Base-by-base conservation (phyloP, 164 flowering plant genomes). In the Aristolochia fimbriata region DNA sequence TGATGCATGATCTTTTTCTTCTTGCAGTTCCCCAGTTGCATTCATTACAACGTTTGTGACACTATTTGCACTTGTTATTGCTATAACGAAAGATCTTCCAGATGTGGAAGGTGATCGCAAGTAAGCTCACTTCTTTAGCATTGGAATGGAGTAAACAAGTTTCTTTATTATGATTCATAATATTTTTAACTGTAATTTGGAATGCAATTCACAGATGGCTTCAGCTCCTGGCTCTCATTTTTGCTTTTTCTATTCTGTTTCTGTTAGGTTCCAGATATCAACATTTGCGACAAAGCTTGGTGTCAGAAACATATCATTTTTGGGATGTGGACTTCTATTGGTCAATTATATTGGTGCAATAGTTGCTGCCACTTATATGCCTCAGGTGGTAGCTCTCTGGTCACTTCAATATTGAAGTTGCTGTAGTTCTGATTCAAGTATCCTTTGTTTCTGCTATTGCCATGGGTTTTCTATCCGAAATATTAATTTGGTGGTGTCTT, bases 51-150 rank as follows among this genome's bases (percentile, higher is more conserved):
- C 81, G 43, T 94, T 90, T 73, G 97, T 91, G 47, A 90, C 96
- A 24, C 15, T 94, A 61, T 94, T 94, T 80, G 99, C 99, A 1
- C 71, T 94, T 73, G 97, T 88, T 58, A 94, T 94, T 71, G 99
- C 99, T 57, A 84, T 94, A 64, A 94, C 99, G 21, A 94, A 94
- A 73, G 99, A 94, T 79, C 96, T 94, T 71, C 93, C 97, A 57
- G 99, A 94, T 74, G 91, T 88, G 8, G 97, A 86, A 67, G 97
- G 99, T 50, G 99, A 94, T 70, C 89, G 96, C 71, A 90, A 88
- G 98, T 93, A 83, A 88, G 97, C 74, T 52, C 30, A 52, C 43
- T 37, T 6, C 10, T 37, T 37, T 3, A 37, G 43, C 43, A 37
- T 10, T 0, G 8, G 1, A 6, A 37, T 37, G 43, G 43, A 10